Base-by-base conservation (phyloP, 306 rosid genomes). In the Cicer chorassanicum region DNA sequence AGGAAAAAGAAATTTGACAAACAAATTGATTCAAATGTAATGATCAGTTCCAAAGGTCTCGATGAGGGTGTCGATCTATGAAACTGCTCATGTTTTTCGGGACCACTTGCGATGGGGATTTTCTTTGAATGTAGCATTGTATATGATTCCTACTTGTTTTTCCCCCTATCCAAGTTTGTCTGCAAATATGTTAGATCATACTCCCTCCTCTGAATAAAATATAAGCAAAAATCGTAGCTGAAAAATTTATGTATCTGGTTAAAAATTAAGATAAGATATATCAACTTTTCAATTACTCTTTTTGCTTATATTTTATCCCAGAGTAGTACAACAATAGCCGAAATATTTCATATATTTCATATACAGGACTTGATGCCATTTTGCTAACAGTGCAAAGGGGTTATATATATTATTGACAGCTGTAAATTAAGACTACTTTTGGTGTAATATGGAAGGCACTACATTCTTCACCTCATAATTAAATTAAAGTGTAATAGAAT, bases 1-100 rank as follows among this genome's bases (percentile, higher is more conserved):
- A 89, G 98, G 86, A 94, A 72, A 86, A 94, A 87, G 89, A 94
- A 92, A 87, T 86, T 94, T 36, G 98, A 94, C 91, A 94, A 94
- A 82, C 98, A 94, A 70, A 92, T 92, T 49, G 93, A 89, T 81
- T 87, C 96, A 42, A 94, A 94, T 74, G 98, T 90, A 57, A 90
- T 94, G 93, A 90, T 94, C 38, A 73, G 98, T 62, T 94, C 97
- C 74, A 94, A 84, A 80, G 96, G 98, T 81, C 96, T 95, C 1
- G 97, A 95, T 24, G 99, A 92, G 82, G 97, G 99, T 61, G 96
- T 95, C 43, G 99, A 95, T 85, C 85, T 77, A 48, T 94, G 84
- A 88, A 65, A 74, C 70, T 21, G 11, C 16, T 40, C 73, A 15
- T 40, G 69, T 19, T 36, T 42, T 70, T 21, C 0, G 21, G 70